phyloP scores from a whole-genome alignment of 495 filamentous ascomycete species.

The Neurospora sp. region DNA sequence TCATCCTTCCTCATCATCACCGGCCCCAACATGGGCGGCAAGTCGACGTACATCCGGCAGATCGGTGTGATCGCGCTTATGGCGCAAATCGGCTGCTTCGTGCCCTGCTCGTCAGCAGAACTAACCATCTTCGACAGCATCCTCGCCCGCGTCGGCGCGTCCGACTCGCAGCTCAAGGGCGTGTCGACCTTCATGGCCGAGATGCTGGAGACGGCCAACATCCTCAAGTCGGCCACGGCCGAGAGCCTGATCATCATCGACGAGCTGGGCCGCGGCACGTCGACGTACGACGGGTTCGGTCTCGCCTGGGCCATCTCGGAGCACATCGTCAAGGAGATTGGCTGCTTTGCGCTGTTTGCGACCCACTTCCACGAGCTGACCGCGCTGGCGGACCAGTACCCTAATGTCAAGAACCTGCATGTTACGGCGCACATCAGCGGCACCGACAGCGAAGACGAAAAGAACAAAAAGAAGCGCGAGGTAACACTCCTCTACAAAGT shows the following conservation, averaged over 20 bases:
- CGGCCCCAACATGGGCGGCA: slow-evolving; percentile 98
- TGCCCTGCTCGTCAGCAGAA: slow-evolving; percentile 82
- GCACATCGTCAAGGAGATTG: slow-evolving; percentile 90
- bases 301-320: slow-evolving; percentile 98
- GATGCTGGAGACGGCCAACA: slow-evolving; percentile 98
- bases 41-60: slow-evolving; percentile 96
- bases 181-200: slow-evolving; percentile 99
- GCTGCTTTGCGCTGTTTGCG: slow-evolving; percentile 87
- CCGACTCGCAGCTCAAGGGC: slow-evolving; percentile 92
- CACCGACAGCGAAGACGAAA: slow-evolving; percentile 18
- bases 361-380: slow-evolving; percentile 99
- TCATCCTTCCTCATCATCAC: slow-evolving; percentile 96
- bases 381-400: slow-evolving; percentile 72
- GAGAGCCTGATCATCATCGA: slow-evolving; percentile 97
- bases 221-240: slow-evolving; percentile 89
- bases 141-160: slow-evolving; percentile 89
- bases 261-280: slow-evolving; percentile 95
- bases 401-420: slow-evolving; percentile 84
- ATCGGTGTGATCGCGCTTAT: slow-evolving; percentile 96
- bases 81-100: slow-evolving; percentile 96
- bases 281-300: slow-evolving; percentile 97
- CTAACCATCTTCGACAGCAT: slow-evolving; percentile 97
- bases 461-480: slow-evolving; percentile 41
- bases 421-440: slow-evolving; percentile 91
- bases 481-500: slow-evolving; percentile 96